Base-by-base conservation (phyloP, 1,284 basidiomycete genomes). In the Ganoderma resinaceum region DNA sequence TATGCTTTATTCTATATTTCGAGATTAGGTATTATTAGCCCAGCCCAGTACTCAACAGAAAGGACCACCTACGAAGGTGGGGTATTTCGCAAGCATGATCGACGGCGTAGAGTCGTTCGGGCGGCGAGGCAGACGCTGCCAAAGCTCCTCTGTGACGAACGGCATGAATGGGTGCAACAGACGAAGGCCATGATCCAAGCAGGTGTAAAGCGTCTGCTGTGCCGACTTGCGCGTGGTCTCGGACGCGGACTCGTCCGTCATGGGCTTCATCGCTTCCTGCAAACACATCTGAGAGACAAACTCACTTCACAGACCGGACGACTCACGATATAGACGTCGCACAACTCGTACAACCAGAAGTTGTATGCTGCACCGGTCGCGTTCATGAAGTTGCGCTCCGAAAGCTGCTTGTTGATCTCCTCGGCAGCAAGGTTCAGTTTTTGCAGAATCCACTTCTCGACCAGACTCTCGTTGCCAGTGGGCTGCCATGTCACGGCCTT, bases 131-230 rank as follows among this genome's bases (percentile, higher is more conserved):
- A 99, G 85, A 55, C 97, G 90, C 80, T 99, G 98, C 98, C 98
- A 99, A 23, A 99, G 84, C 81, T 99, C 98, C 82, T 99, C 98
- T 1, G 97, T 99, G 55, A 99, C 96, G 80, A 93, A 99, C 1
- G 98, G 98, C 98, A 99, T 99, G 84, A 99, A 97, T 1, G 98
- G 97, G 80, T 99, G 98, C 16, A 99, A 85, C 11, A 99, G 85
- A 61, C 92, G 89, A 63, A 99, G 84, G 14, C 97, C 98, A 67
- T 91, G 83, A 76, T 99, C 98, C 52, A 99, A 86, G 79, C 95
- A 97, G 16, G 94, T 97, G 81, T 99, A 99, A 59, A 99, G 84
- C 0, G 97, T 99, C 82, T 99, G 95, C 80, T 98, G 97, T 16
- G 97, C 95, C 8, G 96, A 98, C 61, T 84, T 85, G 66, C 91